Evolutionary conservation across 805 yeast genomes (phyloP).

Genomic region (Saccharomycopsis sp.): DNA sequence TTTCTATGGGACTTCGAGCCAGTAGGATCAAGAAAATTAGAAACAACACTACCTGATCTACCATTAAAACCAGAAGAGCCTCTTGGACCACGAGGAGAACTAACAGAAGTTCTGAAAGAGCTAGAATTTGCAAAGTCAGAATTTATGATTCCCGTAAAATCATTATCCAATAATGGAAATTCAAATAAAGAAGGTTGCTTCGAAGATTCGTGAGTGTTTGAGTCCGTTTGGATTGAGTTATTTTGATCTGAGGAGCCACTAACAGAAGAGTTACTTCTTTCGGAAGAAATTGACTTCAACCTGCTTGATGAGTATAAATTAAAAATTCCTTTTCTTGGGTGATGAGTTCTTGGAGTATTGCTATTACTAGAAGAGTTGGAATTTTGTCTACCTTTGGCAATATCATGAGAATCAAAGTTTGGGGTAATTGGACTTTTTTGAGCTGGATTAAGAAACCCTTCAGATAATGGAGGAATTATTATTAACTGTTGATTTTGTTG

Average conservation of each 20-base stretch:
- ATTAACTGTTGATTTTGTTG: neutral
- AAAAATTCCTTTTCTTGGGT: constrained; percentile 9
- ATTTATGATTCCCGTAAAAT: constrained; percentile 12
- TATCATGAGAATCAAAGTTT: neutral
- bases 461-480: neutral
- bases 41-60: neutral
- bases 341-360: constrained; percentile 4
- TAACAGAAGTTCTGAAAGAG: constrained; percentile 2
- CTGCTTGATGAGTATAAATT: constrained; percentile 9
- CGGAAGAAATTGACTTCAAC: constrained; percentile 13
- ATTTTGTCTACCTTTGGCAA: constrained; percentile 12
- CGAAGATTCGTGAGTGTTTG: neutral
- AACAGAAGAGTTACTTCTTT: constrained; percentile 1
- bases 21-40: neutral
- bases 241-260: neutral
- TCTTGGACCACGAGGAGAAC: constrained; percentile 5
- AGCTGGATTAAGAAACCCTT: neutral
- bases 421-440: neutral
- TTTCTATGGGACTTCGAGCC: neutral
- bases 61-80: too few relatives aligned
- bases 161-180: constrained; percentile 8
- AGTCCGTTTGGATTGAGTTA: neutral
- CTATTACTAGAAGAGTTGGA: constrained; percentile 10
- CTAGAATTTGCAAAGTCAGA: constrained; percentile 1
- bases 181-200: constrained; percentile 9